Percentiles rank a stretch among this genome's conserved stretches.
phyloP scores from a whole-genome alignment of 1,139 yeast genomes.

The Yamadazyma friedrichii region DNA sequence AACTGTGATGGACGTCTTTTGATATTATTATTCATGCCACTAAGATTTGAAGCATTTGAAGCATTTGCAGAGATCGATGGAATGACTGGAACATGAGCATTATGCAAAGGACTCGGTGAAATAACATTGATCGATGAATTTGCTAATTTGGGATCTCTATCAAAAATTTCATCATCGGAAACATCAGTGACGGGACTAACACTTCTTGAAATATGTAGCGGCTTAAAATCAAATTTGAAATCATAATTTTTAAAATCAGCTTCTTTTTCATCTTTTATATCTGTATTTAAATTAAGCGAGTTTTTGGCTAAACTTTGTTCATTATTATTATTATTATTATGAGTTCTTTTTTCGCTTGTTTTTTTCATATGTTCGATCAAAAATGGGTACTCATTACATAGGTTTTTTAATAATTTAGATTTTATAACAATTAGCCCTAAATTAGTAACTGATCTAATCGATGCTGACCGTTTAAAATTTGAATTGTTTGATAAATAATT shows the following conservation, averaged over 20 bases:
- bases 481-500: conserved; percentile 41
- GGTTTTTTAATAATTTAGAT: conserved; percentile 47
- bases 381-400: conserved; percentile 58
- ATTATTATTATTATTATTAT: conserved; percentile 12
- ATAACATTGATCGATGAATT: background rate
- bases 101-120: background rate
- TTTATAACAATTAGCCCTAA: conserved; percentile 61
- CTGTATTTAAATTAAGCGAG: too few species aligned
- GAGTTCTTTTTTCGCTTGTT: conserved; percentile 53
- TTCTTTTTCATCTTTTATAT: background rate
- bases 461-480: conserved; percentile 50
- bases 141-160: conserved; percentile 1
- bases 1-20: conserved; percentile 8
- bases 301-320: background rate
- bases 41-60: background rate
- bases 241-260: conserved; percentile 14
- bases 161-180: conserved; percentile 10
- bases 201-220: conserved; percentile 16
- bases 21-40: background rate
- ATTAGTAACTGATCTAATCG: conserved; percentile 58
- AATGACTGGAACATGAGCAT: background rate
- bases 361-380: conserved; percentile 57
- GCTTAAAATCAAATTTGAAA: conserved; percentile 16
- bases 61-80: background rate
- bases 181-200: conserved; percentile 15